Conservation (phyloP, 495 filamentous ascomycete species). For the Trypethelium eluteriae region DNA sequence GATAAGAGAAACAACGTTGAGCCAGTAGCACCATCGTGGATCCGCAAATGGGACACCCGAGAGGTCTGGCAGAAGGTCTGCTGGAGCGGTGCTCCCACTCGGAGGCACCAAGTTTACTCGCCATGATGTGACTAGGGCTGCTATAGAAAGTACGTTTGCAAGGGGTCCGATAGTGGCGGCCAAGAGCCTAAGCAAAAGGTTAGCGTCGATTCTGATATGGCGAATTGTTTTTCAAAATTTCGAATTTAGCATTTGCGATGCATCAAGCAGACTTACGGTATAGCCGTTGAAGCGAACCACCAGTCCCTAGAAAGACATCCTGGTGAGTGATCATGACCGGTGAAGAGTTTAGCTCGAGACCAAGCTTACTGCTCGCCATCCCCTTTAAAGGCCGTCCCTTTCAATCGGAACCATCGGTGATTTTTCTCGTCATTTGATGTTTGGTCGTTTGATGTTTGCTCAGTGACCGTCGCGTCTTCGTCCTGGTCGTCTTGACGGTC, state of each 20-base stretch:
- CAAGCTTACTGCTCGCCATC: not conserved
- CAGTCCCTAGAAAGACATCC: slow-evolving; percentile 39
- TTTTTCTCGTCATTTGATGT: not conserved
- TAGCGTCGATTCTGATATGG: not conserved
- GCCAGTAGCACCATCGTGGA: slow-evolving; percentile 36
- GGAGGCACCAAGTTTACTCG: slow-evolving; percentile 40
- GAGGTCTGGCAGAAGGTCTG: slow-evolving; percentile 34
- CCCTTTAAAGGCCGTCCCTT: not conserved
- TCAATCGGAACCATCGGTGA: not conserved
- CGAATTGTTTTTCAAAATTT: not conserved
- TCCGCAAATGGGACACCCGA: slow-evolving; percentile 39
- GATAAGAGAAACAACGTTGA: slow-evolving; percentile 61
- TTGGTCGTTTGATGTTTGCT: not conserved
- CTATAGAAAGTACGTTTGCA: slow-evolving; percentile 70
- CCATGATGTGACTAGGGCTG: slow-evolving; percentile 62
- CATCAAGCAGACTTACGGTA: slow-evolving; percentile 40
- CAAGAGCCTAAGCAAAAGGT: slow-evolving; percentile 39
- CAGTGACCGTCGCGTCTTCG: not conserved
- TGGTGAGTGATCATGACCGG: not conserved
- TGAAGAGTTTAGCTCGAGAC: not conserved
- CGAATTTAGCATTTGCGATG: not conserved
- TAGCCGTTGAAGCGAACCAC: slow-evolving; percentile 75
- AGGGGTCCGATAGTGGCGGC: slow-evolving; percentile 65
- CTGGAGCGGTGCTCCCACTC: slow-evolving; percentile 10
- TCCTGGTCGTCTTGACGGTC: not conserved